phyloP scores from a whole-genome alignment of 257 asterid genomes.

The Solanum sitiens region DNA sequence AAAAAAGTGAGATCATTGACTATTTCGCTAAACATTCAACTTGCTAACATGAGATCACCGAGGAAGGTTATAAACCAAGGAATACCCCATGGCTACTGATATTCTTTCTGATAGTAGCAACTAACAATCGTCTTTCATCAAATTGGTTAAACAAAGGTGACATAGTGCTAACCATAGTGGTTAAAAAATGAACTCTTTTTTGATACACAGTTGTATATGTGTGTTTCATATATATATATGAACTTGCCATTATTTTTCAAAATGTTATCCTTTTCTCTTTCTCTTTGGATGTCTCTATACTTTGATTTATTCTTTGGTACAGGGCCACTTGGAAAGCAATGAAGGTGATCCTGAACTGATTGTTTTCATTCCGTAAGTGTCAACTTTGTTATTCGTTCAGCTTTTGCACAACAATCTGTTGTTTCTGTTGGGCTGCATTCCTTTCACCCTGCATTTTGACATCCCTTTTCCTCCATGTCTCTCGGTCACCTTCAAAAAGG shows the following conservation, averaged over 20 bases:
- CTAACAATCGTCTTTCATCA: neutral
- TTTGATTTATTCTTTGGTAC: constrained; percentile 3
- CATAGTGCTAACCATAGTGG: neutral
- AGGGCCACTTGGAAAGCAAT: constrained; percentile 97
- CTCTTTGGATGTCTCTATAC: neutral
- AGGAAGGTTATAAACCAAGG: neutral
- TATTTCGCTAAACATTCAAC: neutral
- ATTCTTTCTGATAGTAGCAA: neutral
- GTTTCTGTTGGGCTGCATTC: neutral
- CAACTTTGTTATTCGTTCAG: neutral
- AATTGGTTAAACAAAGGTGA: neutral
- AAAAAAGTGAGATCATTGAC: neutral
- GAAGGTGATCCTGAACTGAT: constrained; percentile 93
- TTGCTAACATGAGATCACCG: neutral
- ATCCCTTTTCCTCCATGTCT: neutral
- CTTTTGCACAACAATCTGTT: neutral
- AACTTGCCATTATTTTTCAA: neutral
- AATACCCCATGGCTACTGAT: neutral
- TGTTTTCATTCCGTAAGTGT: constrained; percentile 88
- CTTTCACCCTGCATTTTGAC: neutral
- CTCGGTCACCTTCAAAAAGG: neutral
- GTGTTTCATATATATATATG: neutral
- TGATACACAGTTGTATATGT: neutral
- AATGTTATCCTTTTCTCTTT: neutral
- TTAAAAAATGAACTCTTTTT: neutral